These are phyloP conservation scores for Lipomyces spencermartinsiae DNA, from an alignment of 805 yeast genomes.

Conservation along the genomic window DNA sequence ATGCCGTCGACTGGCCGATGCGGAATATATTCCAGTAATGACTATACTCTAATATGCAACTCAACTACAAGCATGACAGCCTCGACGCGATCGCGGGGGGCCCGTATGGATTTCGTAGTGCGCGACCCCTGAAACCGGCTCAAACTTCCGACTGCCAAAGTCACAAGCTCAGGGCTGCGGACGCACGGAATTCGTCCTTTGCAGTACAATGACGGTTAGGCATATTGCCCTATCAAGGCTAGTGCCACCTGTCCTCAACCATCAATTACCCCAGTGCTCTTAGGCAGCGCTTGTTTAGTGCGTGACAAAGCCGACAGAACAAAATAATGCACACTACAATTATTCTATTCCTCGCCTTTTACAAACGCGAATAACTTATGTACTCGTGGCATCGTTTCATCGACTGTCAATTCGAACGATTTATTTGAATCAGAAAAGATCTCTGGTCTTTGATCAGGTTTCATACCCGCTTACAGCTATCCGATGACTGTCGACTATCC, in stretches of 20 bases:
- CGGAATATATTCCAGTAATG: no score
- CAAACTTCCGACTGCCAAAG: neutral
- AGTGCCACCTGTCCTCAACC: neutral
- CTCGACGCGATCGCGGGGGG: no score
- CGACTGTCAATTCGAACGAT: neutral
- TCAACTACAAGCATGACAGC: no score
- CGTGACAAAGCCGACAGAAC: no score
- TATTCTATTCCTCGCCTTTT: neutral
- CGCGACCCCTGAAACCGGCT: no score
- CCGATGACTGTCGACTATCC: slow-evolving; percentile 1
- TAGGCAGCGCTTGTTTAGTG: no score
- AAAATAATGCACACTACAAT: neutral
- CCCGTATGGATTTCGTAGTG: no score
- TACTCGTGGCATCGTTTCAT: neutral
- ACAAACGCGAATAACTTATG: no score
- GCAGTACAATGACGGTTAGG: neutral
- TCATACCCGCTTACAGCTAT: neutral
- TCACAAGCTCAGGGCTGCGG: neutral
- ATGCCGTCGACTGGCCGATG: no score
- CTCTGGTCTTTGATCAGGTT: neutral
- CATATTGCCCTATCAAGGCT: neutral
- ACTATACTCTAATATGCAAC: no score
- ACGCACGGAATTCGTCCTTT: no score
- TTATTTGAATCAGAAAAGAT: neutral
- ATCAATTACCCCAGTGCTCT: neutral